Evolutionary conservation across 352 stramenopile species (phyloP).

Genomic region (Globisporangium takayamanum): DNA sequence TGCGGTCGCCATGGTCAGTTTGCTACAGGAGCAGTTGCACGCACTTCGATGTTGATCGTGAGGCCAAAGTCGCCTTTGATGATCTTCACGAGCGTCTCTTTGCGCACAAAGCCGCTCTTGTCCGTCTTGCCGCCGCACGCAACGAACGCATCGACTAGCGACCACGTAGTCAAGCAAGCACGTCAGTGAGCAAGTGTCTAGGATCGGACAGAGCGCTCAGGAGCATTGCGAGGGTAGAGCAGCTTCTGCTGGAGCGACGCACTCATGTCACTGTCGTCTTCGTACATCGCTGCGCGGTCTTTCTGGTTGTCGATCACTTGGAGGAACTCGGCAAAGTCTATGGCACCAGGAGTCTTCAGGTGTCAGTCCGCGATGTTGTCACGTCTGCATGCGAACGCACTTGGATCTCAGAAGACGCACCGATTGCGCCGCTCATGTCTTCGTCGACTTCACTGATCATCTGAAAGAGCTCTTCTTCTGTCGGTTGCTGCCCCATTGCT

Average conservation of each 20-base stretch:
- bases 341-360: background rate
- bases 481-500: conserved; percentile 97
- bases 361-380: background rate
- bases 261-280: conserved; percentile 97
- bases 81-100: conserved; percentile 89
- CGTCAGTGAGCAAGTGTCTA: background rate
- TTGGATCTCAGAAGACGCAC: conserved; percentile 15
- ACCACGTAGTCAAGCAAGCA: background rate
- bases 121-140: conserved; percentile 92
- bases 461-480: conserved; percentile 97
- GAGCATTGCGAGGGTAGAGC: background rate
- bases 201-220: background rate
- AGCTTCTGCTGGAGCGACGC: conserved; percentile 8
- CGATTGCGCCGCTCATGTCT: conserved; percentile 93
- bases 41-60: conserved; percentile 94
- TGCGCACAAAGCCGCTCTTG: conserved; percentile 90
- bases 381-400: background rate
- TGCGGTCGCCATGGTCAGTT: background rate
- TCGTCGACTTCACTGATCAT: conserved; percentile 92
- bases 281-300: conserved; percentile 91
- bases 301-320: conserved; percentile 98
- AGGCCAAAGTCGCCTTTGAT: conserved; percentile 95
- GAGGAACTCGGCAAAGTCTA: conserved; percentile 97
- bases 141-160: conserved; percentile 92
- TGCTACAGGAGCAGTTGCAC: background rate